Evolutionary conservation across 2,329 filamentous ascomycete genomes (phyloP).

Genomic region (Penicillium sp.): DNA sequence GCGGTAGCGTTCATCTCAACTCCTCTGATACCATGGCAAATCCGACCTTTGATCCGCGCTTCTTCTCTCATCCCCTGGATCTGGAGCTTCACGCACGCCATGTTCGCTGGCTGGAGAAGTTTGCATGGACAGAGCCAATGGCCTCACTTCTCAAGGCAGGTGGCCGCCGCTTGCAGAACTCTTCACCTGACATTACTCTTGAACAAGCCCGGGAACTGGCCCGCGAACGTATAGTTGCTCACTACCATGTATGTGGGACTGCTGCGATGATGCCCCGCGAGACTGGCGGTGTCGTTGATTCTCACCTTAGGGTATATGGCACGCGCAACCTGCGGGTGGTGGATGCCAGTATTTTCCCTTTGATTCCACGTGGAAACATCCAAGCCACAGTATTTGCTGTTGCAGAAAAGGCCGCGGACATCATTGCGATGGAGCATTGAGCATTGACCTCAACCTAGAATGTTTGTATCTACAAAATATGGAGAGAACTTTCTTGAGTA

Average conservation of each 20-base stretch:
- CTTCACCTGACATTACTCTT: slow-evolving; percentile 1
- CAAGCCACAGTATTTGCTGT: slow-evolving; percentile 35
- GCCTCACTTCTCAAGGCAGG: slow-evolving; percentile 32
- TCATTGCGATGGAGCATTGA: slow-evolving; percentile 24
- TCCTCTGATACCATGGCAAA: slow-evolving; percentile 34
- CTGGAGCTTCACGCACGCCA: slow-evolving; percentile 40
- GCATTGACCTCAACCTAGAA: too few species aligned
- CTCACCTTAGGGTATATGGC: slow-evolving; percentile 28
- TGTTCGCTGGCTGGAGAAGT: slow-evolving; percentile 31
- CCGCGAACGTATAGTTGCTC: slow-evolving; percentile 14
- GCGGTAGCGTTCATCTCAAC: slow-evolving; percentile 37
- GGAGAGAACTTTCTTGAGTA: too few species aligned
- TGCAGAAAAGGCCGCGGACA: slow-evolving; percentile 31
- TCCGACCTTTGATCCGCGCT: slow-evolving; percentile 44
- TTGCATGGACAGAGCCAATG: slow-evolving; percentile 31
- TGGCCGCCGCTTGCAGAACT: slow-evolving; percentile 19
- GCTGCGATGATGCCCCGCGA: slow-evolving; percentile 32
- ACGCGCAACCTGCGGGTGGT: slow-evolving; percentile 30
- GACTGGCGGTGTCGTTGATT: slow-evolving; percentile 28
- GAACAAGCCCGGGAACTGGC: slow-evolving; percentile 16
- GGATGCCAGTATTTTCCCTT: slow-evolving; percentile 34
- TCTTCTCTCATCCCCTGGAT: slow-evolving; percentile 46
- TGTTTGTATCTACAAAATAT: too few species aligned
- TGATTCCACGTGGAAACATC: slow-evolving; percentile 37
- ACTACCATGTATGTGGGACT: slow-evolving; percentile 27